Percentiles rank a stretch among this genome's conserved stretches.
phyloP scores from a whole-genome alignment of 495 filamentous ascomycete genomes.

The Penicillium egyptiacum region DNA sequence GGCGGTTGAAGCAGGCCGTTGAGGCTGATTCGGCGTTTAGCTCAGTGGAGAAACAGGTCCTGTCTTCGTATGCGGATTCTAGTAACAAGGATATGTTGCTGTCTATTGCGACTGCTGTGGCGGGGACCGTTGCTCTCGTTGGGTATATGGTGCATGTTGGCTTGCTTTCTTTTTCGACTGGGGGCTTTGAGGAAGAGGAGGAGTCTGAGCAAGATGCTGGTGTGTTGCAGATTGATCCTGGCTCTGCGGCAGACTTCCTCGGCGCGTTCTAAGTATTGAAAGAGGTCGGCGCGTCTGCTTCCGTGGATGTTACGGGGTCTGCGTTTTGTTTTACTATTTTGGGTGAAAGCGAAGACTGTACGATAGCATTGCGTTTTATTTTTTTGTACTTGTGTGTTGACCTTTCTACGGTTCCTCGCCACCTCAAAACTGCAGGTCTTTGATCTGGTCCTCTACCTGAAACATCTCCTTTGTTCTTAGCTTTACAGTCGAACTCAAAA shows the following conservation, averaged over 20 bases:
- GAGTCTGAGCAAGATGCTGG: slow-evolving; percentile 11
- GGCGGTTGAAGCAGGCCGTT: slow-evolving; percentile 34
- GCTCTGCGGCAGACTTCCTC: slow-evolving; percentile 27
- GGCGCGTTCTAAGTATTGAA: slow-evolving; percentile 1
- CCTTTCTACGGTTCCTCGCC: not conserved
- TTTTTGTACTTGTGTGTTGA: not conserved
- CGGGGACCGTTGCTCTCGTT: slow-evolving; percentile 36
- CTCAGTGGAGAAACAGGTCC: slow-evolving; percentile 22
- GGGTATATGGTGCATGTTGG: slow-evolving; percentile 45
- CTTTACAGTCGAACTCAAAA: not conserved
- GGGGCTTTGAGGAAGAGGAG: slow-evolving; percentile 24
- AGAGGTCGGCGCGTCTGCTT: not conserved
- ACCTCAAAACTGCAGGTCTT: not conserved
- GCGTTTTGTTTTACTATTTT: not conserved
- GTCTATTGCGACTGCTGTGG: slow-evolving; percentile 40
- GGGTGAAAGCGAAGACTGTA: slow-evolving; percentile 12
- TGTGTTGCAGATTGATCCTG: slow-evolving; percentile 11
- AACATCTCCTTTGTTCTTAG: slow-evolving; percentile 1
- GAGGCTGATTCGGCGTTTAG: slow-evolving; percentile 31
- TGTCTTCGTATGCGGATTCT: slow-evolving; percentile 30
- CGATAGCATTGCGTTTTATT: slow-evolving; percentile 8
- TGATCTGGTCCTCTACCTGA: not conserved
- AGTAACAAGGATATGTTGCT: slow-evolving; percentile 40
- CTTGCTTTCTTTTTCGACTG: slow-evolving; percentile 19
- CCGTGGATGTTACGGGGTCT: not conserved